Base-by-base conservation (phyloP, 2,329 filamentous ascomycete species). In the Cytospora schulzeri region DNA sequence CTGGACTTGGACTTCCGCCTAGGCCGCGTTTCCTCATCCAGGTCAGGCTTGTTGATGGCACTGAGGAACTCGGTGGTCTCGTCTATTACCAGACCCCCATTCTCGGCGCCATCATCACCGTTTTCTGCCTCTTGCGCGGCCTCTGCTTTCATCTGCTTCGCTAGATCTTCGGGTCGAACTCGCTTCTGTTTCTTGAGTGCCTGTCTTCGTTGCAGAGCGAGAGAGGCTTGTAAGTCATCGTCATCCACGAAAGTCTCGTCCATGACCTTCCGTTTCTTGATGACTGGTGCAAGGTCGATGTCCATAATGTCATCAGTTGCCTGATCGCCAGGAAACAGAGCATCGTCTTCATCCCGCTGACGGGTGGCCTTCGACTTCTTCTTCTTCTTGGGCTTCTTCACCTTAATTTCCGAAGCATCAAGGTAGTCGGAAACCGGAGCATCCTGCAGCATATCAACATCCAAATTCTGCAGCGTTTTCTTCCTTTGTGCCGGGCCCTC, bases 51-150 rank as follows among this genome's bases (percentile, higher is more conserved):
- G 73, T 89, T 90, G 62, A 99, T 78, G 62, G 92, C 92, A 29
- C 93, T 90, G 33, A 99, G 91, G 71, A 99, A 99, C 71, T 97
- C 93, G 0, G 93, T 93, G 0, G 94, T 97, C 73, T 97, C 95
- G 66, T 97, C 94, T 64, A 99, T 93, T n/a, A 97, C 85, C 1
- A 99, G 81, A 1, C 93, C 94, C 33, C 78, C 79, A 2, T 71
- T 73, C 50, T 77, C 74, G 5, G 65, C 69, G 29, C 73, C 75
- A 8, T 72, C 70, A 2, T 80, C 81, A 38, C 79, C 79, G 58
- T 84, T 81, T 51, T 83, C 81, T 12, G 77, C 73, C 4, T 85
- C 80, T 0, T 82, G 80, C 3, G 83, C 79, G 28, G 84, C 83
- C 57, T 89, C 87, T 33, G 88, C 85, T 24, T 87, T 88, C 48